phyloP scores from a whole-genome alignment of 345 rosid species.

The Iberis pinnata region DNA sequence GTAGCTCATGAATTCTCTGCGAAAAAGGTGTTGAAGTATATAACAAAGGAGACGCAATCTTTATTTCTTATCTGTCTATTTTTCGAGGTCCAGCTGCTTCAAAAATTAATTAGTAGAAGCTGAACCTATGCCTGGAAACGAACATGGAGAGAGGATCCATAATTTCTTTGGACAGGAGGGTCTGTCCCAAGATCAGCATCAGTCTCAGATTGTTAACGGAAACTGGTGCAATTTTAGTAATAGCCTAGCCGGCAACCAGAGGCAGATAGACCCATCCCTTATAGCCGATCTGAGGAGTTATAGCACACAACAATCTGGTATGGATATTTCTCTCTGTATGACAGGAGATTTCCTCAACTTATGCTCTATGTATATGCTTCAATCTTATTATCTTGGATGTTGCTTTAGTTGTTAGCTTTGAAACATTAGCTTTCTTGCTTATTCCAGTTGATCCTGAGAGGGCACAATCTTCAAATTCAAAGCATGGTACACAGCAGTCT shows the following conservation, averaged over 20 bases:
- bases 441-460: constrained; percentile 53
- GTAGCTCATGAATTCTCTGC: constrained; percentile 28
- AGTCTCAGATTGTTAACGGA: constrained; percentile 51
- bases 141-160: constrained; percentile 85
- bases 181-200: constrained; percentile 60
- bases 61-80: constrained; percentile 20
- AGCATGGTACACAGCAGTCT: constrained; percentile 52
- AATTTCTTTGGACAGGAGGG: constrained; percentile 76
- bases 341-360: background rate
- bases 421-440: constrained; percentile 31
- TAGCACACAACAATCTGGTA: constrained; percentile 61
- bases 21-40: constrained; percentile 21
- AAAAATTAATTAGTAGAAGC: constrained; percentile 27
- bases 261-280: constrained; percentile 50
- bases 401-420: constrained; percentile 2
- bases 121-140: constrained; percentile 95
- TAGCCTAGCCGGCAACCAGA: constrained; percentile 55
- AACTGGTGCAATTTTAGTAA: constrained; percentile 54
- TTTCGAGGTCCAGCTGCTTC: constrained; percentile 25
- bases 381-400: constrained; percentile 8
- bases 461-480: constrained; percentile 46
- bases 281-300: constrained; percentile 50
- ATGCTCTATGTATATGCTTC: background rate
- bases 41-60: constrained; percentile 9
- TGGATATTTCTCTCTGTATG: constrained; percentile 10